Evolutionary conservation across 768 basidiomycete species (phyloP).

Genomic region (Cystobasidium tubakii): DNA sequence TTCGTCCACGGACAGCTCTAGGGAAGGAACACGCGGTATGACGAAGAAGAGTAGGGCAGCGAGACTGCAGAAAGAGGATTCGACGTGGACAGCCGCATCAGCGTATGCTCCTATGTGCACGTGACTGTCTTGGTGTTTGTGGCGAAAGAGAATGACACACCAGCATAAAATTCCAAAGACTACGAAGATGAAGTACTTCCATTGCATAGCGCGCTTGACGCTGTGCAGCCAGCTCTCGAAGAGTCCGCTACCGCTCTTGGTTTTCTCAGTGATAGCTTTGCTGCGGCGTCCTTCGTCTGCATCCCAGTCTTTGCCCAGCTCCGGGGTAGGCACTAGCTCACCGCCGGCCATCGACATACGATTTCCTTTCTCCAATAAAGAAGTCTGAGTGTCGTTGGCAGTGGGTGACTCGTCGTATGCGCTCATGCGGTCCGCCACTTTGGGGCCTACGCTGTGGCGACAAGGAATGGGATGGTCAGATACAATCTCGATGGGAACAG

Average conservation of each 20-base stretch:
- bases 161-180: conserved; percentile 1
- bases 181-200: conserved; percentile 29
- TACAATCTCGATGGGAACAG: background rate
- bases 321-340: conserved; percentile 16
- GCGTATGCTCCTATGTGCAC: background rate
- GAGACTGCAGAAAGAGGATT: conserved; percentile 2
- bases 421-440: background rate
- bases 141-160: background rate
- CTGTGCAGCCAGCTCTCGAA: background rate
- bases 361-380: background rate
- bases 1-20: conserved; percentile 17
- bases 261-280: conserved; percentile 13
- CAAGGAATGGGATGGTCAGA: background rate
- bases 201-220: background rate
- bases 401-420: background rate
- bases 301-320: conserved; percentile 30
- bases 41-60: conserved; percentile 15
- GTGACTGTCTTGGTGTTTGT: background rate
- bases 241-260: background rate
- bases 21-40: conserved; percentile 13
- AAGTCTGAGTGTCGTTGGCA: background rate
- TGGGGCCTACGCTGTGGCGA: background rate
- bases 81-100: background rate
- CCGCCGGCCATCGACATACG: conserved; percentile 27
- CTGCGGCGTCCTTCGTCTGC: conserved; percentile 5